Base-by-base conservation (phyloP, 2,329 filamentous ascomycete species). In the Ophioceras dolichostomum region DNA sequence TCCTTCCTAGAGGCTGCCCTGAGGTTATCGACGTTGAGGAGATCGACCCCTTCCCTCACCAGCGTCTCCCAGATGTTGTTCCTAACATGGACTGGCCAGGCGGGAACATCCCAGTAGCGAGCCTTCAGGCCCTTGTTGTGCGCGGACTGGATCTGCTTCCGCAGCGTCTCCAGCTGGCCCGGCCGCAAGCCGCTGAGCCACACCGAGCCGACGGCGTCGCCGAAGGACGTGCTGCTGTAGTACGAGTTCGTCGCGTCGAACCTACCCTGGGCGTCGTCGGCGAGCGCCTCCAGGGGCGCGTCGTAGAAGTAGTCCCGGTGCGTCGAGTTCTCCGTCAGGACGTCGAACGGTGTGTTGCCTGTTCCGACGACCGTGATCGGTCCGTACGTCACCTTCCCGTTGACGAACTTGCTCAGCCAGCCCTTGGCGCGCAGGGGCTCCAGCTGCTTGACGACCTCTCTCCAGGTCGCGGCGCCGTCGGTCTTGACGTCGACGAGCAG, bases 401-500 rank as follows among this genome's bases (percentile, higher is more conserved):
- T 62, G 18, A 71, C 59, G 37, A 70, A 66, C 41, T 59, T 64
- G 10, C 64, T 68, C 16, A 79, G 52, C 64, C 67, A 83, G n/a
- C 68, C 68, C 29, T 60, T 62, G 29, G 70, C 57, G 4, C 76
- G 64, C 6, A 85, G 61, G 2, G 76, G 69, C 39, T 72, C 59
- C 0, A 84, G 62, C 39, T 78, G 68, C 22, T 60, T 49, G 13
- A 71, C 45, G 0, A 80, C 65, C 34, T 65, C 54, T 0, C 63
- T 63, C 60, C 70, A 76, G 2, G 69, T 73, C 17, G 61, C 53
- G 4, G 54, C 49, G 1, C 68, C 70, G 19, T 64, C 52, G 2
- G 67, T 76, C 56, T 87, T 87, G 50, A 86, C 59, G 52, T 87
- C 82, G 21, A 87, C 65, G 4, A 86, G 64, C 4, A 87, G 63